phyloP scores from a whole-genome alignment of 345 rosid species.

The Salix caprea region DNA sequence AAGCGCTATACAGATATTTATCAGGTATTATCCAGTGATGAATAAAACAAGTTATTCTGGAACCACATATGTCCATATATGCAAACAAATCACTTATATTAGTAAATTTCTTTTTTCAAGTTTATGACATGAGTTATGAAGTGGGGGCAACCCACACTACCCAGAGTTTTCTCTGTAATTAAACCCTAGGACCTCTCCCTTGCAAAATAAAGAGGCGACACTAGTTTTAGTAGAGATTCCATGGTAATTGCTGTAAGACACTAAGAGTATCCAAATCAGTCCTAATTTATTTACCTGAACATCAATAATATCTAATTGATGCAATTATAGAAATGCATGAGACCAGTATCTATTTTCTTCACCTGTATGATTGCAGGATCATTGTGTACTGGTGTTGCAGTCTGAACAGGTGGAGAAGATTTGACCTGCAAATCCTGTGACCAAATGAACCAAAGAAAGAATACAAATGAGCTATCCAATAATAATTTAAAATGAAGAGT shows the following conservation, averaged over 20 bases:
- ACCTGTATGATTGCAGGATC: conserved; percentile 44
- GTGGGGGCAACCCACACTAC: background rate
- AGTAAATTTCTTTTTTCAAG: background rate
- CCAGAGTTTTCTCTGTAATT: background rate
- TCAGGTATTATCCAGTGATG: background rate
- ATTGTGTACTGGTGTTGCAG: conserved; percentile 20
- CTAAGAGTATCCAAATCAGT: background rate
- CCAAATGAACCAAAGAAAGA: background rate
- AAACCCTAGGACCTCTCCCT: background rate
- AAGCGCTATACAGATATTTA: background rate
- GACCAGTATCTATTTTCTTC: background rate
- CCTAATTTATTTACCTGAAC: background rate
- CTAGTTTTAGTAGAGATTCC: background rate
- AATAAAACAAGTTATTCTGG: background rate
- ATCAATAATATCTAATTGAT: background rate
- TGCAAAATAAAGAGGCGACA: background rate
- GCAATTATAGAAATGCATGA: background rate
- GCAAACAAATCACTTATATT: background rate
- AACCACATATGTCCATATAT: background rate
- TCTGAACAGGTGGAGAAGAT: conserved; percentile 34
- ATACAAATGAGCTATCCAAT: background rate
- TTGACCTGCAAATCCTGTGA: conserved; percentile 39
- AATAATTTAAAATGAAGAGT: background rate
- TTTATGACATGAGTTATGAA: background rate
- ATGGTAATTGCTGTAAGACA: background rate